phyloP scores from a whole-genome alignment of 805 yeast species.

The Lipomyces yamadae region DNA sequence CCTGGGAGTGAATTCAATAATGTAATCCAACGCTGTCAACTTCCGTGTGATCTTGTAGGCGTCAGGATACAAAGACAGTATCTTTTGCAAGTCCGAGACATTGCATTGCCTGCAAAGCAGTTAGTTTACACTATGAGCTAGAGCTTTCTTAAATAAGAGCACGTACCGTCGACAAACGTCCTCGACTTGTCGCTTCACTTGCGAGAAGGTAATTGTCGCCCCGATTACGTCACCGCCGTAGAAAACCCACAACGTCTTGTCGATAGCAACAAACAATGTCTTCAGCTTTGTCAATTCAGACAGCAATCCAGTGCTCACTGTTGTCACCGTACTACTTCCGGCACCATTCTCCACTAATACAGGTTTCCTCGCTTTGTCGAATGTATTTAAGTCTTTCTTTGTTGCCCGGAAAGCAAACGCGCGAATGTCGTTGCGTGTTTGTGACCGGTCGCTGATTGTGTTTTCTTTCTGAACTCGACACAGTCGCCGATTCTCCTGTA shows the following conservation, averaged over 20 bases:
- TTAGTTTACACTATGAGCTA: background rate
- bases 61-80: slow-evolving; percentile 7
- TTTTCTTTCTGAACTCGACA: background rate
- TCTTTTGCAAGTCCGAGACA: slow-evolving; percentile 7
- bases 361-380: background rate
- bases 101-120: background rate
- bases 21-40: background rate
- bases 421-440: background rate
- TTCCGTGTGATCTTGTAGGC: background rate
- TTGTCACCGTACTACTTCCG: background rate
- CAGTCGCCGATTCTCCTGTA: background rate
- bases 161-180: background rate
- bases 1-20: background rate
- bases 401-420: background rate
- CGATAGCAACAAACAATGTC: slow-evolving; percentile 4
- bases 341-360: slow-evolving; percentile 1
- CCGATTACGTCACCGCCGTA: slow-evolving; percentile 2
- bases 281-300: background rate
- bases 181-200: slow-evolving; percentile 7
- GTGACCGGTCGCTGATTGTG: background rate
- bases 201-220: slow-evolving; percentile 6
- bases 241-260: slow-evolving; percentile 5
- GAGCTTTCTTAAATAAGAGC: background rate
- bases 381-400: background rate
- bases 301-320: background rate